A percentile compares a stretch with the other conserved stretches of the same genome.
Evolutionary conservation across 345 rosid species (phyloP).

Genomic region (Reutealis trisperma): DNA sequence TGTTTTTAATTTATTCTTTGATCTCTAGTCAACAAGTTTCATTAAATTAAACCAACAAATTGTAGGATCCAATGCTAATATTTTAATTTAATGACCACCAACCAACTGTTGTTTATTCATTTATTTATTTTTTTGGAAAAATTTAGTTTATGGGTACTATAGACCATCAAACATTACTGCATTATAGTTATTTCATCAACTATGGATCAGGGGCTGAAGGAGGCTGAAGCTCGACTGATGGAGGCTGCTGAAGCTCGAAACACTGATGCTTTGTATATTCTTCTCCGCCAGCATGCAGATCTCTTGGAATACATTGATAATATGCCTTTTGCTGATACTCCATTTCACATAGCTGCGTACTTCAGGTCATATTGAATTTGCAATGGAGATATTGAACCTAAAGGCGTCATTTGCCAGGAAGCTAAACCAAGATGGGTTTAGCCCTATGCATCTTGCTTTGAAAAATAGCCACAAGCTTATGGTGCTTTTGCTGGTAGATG

Average conservation of each 20-base stretch:
- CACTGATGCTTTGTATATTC: neutral
- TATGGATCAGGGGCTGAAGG: neutral
- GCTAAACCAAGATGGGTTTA: conserved; percentile 30
- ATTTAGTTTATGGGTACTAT: too few species aligned
- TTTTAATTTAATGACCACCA: too few species aligned
- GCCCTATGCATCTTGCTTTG: conserved; percentile 39
- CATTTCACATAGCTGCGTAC: conserved; percentile 38
- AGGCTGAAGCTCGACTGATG: neutral
- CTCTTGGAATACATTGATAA: conserved; percentile 5
- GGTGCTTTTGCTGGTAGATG: conserved; percentile 9
- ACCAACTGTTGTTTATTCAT: too few species aligned
- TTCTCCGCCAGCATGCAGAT: neutral
- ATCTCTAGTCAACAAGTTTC: too few species aligned
- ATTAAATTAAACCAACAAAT: too few species aligned
- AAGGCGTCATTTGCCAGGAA: conserved; percentile 37
- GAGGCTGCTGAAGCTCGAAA: neutral
- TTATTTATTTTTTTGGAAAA: too few species aligned
- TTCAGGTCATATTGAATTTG: conserved; percentile 29
- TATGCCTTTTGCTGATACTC: conserved; percentile 30
- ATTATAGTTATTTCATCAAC: too few species aligned
- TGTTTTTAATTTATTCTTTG: too few species aligned
- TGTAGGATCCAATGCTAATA: too few species aligned
- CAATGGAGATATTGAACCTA: conserved; percentile 31
- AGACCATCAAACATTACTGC: too few species aligned
- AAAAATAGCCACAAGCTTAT: neutral